Evolutionary conservation across 768 basidiomycete species (phyloP).

Genomic region (Phylloporus sp.): DNA sequence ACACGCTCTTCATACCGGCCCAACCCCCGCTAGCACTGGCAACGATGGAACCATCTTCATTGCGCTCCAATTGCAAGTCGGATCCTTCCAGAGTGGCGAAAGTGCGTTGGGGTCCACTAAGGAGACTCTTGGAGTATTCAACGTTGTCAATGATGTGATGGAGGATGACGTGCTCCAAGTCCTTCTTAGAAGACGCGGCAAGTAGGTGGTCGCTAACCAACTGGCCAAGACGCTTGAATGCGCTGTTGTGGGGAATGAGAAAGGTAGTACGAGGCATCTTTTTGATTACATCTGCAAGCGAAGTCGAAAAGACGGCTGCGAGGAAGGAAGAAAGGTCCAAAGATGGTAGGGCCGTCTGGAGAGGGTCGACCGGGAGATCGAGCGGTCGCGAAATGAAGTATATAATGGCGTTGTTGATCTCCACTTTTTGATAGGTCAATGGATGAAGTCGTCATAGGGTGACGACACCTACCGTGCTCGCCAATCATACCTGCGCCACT

Average conservation of each 20-base stretch:
- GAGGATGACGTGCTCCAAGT: slow-evolving; percentile 78
- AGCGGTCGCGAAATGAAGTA: slow-evolving; percentile 87
- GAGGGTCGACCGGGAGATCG: slow-evolving; percentile 72
- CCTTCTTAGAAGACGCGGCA: slow-evolving; percentile 66
- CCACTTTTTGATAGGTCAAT: slow-evolving; percentile 42
- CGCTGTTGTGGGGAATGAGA: slow-evolving; percentile 85
- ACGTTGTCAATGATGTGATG: slow-evolving; percentile 81
- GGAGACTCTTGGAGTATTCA: slow-evolving; percentile 60
- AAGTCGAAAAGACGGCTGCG: slow-evolving; percentile 83
- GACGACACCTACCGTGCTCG: slow-evolving; percentile 55
- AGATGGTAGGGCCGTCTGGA: slow-evolving; percentile 74
- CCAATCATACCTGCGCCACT: slow-evolving; percentile 79
- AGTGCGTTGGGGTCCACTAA: slow-evolving; percentile 62
- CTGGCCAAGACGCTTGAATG: slow-evolving; percentile 78
- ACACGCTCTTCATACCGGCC: slow-evolving; percentile 58
- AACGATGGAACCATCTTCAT: slow-evolving; percentile 42
- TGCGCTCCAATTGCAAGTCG: slow-evolving; percentile 66
- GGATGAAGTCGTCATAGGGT: background rate
- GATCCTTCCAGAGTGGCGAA: slow-evolving; percentile 84
- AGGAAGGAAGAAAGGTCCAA: slow-evolving; percentile 90
- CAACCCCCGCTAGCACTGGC: slow-evolving; percentile 73
- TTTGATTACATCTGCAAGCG: slow-evolving; percentile 66
- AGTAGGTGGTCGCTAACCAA: slow-evolving; percentile 87
- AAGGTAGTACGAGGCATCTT: slow-evolving; percentile 67
- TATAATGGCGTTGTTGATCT: slow-evolving; percentile 72